These are phyloP conservation scores for Gossypium mustelinum DNA, from an alignment of 345 rosid species.

Conservation along the genomic window DNA sequence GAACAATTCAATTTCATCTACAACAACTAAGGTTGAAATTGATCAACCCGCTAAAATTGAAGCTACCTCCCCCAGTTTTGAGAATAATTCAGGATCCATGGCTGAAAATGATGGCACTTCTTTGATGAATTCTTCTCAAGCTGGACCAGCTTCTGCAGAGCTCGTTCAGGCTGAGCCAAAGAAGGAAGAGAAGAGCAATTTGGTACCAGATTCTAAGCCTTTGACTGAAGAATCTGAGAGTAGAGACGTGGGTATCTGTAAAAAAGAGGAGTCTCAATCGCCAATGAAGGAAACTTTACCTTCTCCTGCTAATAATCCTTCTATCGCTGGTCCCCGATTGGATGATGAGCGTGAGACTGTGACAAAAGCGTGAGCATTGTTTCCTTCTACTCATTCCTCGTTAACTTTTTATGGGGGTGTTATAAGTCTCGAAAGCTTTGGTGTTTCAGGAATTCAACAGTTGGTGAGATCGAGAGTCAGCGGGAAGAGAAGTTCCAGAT, in stretches of 20 bases:
- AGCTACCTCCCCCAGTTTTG: slow-evolving; percentile 36
- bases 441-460: slow-evolving; percentile 39
- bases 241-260: slow-evolving; percentile 32
- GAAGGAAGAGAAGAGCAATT: slow-evolving; percentile 25
- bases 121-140: slow-evolving; percentile 24
- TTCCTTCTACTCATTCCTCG: neutral
- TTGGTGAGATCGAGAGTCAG: slow-evolving; percentile 38
- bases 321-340: slow-evolving; percentile 35
- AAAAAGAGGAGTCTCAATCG: slow-evolving; percentile 47
- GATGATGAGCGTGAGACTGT: slow-evolving; percentile 43
- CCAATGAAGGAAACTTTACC: slow-evolving; percentile 51
- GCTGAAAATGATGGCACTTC: slow-evolving; percentile 32
- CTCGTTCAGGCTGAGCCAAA: slow-evolving; percentile 13
- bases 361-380: slow-evolving; percentile 48
- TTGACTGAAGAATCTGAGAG: slow-evolving; percentile 36
- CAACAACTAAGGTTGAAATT: slow-evolving; percentile 45
- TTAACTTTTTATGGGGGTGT: neutral
- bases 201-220: slow-evolving; percentile 37
- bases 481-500: slow-evolving; percentile 78
- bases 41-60: slow-evolving; percentile 53
- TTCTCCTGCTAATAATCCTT: slow-evolving; percentile 8
- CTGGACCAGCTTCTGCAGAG: slow-evolving; percentile 8
- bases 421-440: neutral
- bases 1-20: slow-evolving; percentile 38
- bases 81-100: slow-evolving; percentile 35